phyloP scores from a whole-genome alignment of 2,329 filamentous ascomycete species.

The Aureobasidium pullulans region DNA sequence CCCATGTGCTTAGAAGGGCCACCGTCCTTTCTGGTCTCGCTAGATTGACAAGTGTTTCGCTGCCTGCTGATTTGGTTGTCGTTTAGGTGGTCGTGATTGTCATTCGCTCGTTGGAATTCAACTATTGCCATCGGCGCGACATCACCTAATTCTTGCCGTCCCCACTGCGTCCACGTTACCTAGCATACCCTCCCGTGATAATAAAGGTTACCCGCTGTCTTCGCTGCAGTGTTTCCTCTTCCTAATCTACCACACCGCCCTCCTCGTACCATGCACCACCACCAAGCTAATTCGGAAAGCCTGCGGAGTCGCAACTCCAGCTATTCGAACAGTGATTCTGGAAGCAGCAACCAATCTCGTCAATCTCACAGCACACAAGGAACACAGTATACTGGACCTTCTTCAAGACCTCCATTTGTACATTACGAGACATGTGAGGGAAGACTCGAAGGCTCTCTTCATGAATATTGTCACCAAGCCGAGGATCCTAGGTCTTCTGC shows the following conservation, averaged over 20 bases:
- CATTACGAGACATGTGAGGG: constrained; percentile 23
- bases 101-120: background rate
- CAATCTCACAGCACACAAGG: constrained; percentile 18
- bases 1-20: constrained; percentile 13
- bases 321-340: constrained; percentile 11
- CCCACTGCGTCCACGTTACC: background rate
- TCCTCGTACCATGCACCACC: constrained; percentile 11
- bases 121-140: background rate
- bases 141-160: constrained; percentile 1
- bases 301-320: constrained; percentile 11
- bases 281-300: background rate
- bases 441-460: constrained; percentile 15
- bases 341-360: constrained; percentile 17
- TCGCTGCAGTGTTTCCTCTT: constrained; percentile 7
- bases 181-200: constrained; percentile 10
- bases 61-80: constrained; percentile 10
- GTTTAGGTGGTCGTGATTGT: background rate
- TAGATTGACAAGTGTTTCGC: background rate
- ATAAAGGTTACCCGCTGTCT: constrained; percentile 9
- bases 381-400: constrained; percentile 14
- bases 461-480: background rate
- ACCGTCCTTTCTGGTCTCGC: constrained; percentile 2
- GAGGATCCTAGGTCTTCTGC: constrained; percentile 53
- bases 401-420: constrained; percentile 19
- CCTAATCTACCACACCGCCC: constrained; percentile 4